Percentiles rank a stretch among this genome's conserved stretches.
Evolutionary conservation across 768 basidiomycete species (phyloP).

Genomic region (Cystofilobasidium capitatum): DNA sequence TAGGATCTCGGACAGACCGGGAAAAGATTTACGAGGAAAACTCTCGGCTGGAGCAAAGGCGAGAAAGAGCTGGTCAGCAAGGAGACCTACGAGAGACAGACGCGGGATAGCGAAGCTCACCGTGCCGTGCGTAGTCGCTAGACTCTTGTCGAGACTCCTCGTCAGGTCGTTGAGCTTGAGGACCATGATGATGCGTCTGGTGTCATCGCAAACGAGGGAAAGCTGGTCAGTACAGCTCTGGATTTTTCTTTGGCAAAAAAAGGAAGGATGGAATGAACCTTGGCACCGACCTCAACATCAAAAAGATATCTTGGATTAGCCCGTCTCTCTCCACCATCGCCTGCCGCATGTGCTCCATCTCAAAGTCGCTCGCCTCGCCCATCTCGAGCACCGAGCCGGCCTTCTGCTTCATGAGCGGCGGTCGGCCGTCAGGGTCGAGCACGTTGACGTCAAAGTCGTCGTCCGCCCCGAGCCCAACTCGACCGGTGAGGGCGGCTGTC

Average conservation of each 20-base stretch:
- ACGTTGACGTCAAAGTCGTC: not conserved
- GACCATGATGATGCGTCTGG: slow-evolving; percentile 43
- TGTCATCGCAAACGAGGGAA: not conserved
- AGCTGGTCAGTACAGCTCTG: slow-evolving; percentile 33
- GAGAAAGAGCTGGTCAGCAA: not conserved
- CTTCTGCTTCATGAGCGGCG: slow-evolving; percentile 10
- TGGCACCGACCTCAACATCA: slow-evolving; percentile 76
- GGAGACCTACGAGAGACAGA: not conserved
- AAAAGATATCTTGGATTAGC: slow-evolving; percentile 70
- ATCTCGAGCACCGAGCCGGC: slow-evolving; percentile 31
- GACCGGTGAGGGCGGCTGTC: slow-evolving; percentile 22
- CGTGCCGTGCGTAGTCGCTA: slow-evolving; percentile 61
- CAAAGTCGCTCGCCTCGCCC: slow-evolving; percentile 48
- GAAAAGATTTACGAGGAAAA: slow-evolving; percentile 51
- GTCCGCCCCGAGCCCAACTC: slow-evolving; percentile 14
- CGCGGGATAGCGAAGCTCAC: not conserved
- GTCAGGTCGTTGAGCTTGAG: slow-evolving; percentile 46
- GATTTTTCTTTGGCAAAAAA: not conserved
- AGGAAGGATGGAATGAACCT: slow-evolving; percentile 48
- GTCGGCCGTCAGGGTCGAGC: slow-evolving; percentile 1
- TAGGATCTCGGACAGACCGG: not conserved
- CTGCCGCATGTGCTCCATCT: slow-evolving; percentile 68
- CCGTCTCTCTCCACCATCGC: slow-evolving; percentile 64
- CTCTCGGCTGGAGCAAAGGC: slow-evolving; percentile 50
- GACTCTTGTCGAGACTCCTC: slow-evolving; percentile 66